A percentile compares a stretch with the other conserved stretches of the same genome.
These are phyloP conservation scores for Yamadazyma insecticola DNA, from an alignment of 805 yeast species.

Conservation along the genomic window DNA sequence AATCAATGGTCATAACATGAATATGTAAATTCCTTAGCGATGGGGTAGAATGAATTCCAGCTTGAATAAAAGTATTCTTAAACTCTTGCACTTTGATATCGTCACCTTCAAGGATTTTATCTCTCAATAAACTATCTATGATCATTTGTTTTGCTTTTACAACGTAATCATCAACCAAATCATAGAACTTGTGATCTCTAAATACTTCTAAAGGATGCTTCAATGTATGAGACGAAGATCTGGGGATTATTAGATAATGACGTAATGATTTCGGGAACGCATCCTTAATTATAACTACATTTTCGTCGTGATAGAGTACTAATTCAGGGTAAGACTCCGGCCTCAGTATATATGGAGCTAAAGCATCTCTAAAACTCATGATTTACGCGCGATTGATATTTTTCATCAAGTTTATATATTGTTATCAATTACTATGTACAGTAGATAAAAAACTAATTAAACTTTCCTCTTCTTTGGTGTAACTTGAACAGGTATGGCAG, in stretches of 20 bases:
- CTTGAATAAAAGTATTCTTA: constrained; percentile 30
- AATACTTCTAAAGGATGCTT: constrained; percentile 53
- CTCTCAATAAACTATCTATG: constrained; percentile 20
- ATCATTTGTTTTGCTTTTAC: constrained; percentile 30
- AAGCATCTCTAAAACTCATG: constrained; percentile 50
- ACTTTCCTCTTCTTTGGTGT: constrained; percentile 16
- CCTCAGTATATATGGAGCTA: constrained; percentile 42
- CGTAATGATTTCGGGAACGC: constrained; percentile 56
- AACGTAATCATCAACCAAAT: constrained; percentile 25
- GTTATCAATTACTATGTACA: constrained; percentile 1
- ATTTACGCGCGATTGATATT: no score
- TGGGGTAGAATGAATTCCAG: constrained; percentile 70
- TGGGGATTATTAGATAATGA: constrained; percentile 62
- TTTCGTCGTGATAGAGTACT: constrained; percentile 46
- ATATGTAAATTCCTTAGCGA: constrained; percentile 66
- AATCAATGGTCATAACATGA: constrained; percentile 68
- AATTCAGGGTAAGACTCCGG: constrained; percentile 37
- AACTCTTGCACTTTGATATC: constrained; percentile 13
- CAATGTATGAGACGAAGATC: constrained; percentile 35
- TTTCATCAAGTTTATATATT: neutral
- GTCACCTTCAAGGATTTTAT: constrained; percentile 1
- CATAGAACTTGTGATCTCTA: constrained; percentile 23
- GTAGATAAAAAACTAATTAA: constrained; percentile 5
- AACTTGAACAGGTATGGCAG: constrained; percentile 1
- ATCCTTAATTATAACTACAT: constrained; percentile 56